Conservation (phyloP, 2,329 filamentous ascomycete genomes). For the Trichoderma koningii region DNA sequence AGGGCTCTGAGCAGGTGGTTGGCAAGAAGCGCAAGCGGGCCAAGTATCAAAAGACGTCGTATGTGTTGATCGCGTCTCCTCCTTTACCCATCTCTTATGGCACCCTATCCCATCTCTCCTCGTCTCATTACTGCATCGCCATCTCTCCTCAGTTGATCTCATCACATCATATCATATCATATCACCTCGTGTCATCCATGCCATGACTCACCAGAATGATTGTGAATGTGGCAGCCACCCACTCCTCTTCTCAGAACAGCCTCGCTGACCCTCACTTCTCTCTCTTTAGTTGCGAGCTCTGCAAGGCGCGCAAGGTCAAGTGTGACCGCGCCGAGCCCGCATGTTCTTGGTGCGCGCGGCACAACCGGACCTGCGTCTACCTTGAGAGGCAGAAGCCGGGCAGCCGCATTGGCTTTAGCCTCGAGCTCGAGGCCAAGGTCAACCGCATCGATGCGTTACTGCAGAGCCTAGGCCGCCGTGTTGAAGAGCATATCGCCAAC, state of each 20-base stretch:
- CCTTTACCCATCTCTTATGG: not conserved
- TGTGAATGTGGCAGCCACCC: conserved; percentile 6
- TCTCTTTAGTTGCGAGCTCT: conserved; percentile 45
- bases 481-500: conserved; percentile 46
- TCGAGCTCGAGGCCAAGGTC: conserved; percentile 60
- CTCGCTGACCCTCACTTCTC: not conserved
- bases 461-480: conserved; percentile 46
- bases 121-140: not conserved
- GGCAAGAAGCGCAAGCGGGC: conserved; percentile 45
- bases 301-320: conserved; percentile 50
- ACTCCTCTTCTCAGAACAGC: not conserved
- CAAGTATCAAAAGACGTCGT: conserved; percentile 49
- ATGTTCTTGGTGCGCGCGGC: conserved; percentile 72
- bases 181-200: not conserved
- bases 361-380: conserved; percentile 67
- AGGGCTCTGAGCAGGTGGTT: conserved; percentile 34
- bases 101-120: not conserved
- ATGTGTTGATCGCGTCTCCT: conserved; percentile 31
- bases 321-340: conserved; percentile 58
- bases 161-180: no score
- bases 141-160: no score
- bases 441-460: conserved; percentile 54
- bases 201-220: not conserved
- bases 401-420: conserved; percentile 61
- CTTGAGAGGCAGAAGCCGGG: conserved; percentile 72